Conservation (phyloP, 2,329 filamentous ascomycete species). For the Botrytis galanthina region DNA sequence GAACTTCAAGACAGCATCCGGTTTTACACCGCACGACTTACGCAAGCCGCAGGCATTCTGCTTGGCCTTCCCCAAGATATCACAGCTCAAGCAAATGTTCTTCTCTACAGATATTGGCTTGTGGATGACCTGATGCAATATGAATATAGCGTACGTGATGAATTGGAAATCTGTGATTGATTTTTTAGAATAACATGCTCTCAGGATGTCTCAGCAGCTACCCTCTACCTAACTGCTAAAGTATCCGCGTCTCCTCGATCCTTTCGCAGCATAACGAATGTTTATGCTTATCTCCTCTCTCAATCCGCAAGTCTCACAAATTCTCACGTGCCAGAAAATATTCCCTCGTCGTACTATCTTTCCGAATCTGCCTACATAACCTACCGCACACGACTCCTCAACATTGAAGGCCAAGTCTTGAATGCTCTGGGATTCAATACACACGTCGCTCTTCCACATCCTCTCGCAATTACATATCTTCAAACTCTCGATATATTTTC, state of each 20-base stretch:
- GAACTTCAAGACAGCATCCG: slow-evolving; percentile 72
- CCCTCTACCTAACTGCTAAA: slow-evolving; percentile 79
- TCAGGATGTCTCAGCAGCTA: slow-evolving; percentile 77
- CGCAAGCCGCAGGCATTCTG: slow-evolving; percentile 76
- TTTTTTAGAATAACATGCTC: slow-evolving; percentile 8
- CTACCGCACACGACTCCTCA: slow-evolving; percentile 62
- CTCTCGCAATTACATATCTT: slow-evolving; percentile 85
- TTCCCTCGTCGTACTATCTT: slow-evolving; percentile 62
- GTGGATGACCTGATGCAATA: slow-evolving; percentile 50
- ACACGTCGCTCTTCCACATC: slow-evolving; percentile 81
- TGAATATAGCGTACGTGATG: slow-evolving; percentile 48
- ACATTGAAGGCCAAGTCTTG: slow-evolving; percentile 75
- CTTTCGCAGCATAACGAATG: slow-evolving; percentile 76
- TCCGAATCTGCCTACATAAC: slow-evolving; percentile 69
- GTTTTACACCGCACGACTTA: slow-evolving; percentile 69
- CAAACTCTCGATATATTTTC: slow-evolving; percentile 75
- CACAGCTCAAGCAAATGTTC: slow-evolving; percentile 79
- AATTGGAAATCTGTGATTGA: no score
- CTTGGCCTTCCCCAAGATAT: slow-evolving; percentile 82
- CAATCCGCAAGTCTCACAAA: slow-evolving; percentile 45
- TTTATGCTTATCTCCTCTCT: slow-evolving; percentile 78
- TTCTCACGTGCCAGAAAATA: slow-evolving; percentile 25
- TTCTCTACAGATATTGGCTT: slow-evolving; percentile 80
- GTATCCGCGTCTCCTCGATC: slow-evolving; percentile 73
- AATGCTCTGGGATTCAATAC: slow-evolving; percentile 76